Conservation (phyloP, 2,329 filamentous ascomycete species). For the Didymella pomorum region DNA sequence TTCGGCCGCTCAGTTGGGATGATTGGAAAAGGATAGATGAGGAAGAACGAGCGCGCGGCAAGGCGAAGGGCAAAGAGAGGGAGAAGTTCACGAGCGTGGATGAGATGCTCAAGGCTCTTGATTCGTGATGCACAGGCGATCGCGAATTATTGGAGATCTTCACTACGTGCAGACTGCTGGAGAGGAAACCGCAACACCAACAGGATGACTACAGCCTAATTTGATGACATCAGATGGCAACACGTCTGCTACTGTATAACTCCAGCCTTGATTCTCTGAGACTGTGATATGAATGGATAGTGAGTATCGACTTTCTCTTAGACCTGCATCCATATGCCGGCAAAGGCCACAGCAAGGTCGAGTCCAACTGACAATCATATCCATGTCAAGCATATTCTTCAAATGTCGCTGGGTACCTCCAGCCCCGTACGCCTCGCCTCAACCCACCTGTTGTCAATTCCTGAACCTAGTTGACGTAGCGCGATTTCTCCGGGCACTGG, state of each 20-base stretch:
- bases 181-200: too few relatives aligned
- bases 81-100: slow-evolving; percentile 69
- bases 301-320: not conserved
- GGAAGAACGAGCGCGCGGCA: slow-evolving; percentile 75
- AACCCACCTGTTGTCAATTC: not conserved
- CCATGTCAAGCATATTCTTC: not conserved
- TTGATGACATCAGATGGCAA: too few relatives aligned
- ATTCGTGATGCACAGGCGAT: slow-evolving; percentile 19
- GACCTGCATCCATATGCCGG: not conserved
- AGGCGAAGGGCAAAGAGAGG: slow-evolving; percentile 74
- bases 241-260: too few relatives aligned
- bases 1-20: slow-evolving; percentile 76
- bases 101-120: slow-evolving; percentile 64
- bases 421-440: too few relatives aligned
- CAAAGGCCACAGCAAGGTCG: not conserved
- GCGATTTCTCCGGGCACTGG: slow-evolving; percentile 11
- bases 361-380: not conserved
- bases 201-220: too few relatives aligned
- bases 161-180: too few relatives aligned
- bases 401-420: not conserved
- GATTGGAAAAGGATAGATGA: slow-evolving; percentile 87
- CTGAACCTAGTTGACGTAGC: slow-evolving; percentile 4
- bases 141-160: too few relatives aligned
- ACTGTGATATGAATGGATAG: too few relatives aligned
- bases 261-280: too few relatives aligned